Evolutionary conservation across 208 protist genomes (phyloP).

Genomic region (Acanthamoeba polyphaga): DNA sequence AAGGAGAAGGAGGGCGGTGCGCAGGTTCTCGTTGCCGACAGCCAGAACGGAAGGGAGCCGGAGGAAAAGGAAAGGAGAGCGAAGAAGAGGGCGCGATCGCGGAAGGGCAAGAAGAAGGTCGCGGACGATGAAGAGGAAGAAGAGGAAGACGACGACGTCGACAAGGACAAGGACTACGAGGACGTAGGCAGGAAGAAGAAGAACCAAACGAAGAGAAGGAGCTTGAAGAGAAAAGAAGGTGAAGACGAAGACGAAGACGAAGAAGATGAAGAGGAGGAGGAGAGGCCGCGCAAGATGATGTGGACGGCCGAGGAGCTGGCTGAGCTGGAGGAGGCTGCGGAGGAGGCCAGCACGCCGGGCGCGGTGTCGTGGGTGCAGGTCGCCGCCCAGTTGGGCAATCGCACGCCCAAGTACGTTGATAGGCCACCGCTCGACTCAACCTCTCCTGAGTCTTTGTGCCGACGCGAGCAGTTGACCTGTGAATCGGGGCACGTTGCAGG

Average conservation of each 20-base stretch:
- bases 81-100: not conserved
- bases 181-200: not conserved
- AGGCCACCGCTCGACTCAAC: not conserved
- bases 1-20: not conserved
- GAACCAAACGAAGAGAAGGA: not conserved
- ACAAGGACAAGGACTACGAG: too few relatives aligned
- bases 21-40: not conserved
- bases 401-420: not conserved
- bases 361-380: not conserved
- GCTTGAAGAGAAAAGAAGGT: not conserved
- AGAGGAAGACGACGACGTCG: too few relatives aligned
- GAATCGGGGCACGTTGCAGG: not conserved
- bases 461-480: not conserved
- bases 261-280: not conserved
- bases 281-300: not conserved
- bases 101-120: too few relatives aligned
- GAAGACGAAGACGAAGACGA: constrained; percentile 26
- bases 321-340: not conserved
- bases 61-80: not conserved
- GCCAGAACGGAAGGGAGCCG: not conserved
- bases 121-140: too few relatives aligned
- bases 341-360: not conserved
- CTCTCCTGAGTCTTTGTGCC: not conserved
- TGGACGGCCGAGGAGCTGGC: not conserved
- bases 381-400: not conserved